Base-by-base conservation (phyloP, 257 asterid species). In the Penstemon davidsonii region DNA sequence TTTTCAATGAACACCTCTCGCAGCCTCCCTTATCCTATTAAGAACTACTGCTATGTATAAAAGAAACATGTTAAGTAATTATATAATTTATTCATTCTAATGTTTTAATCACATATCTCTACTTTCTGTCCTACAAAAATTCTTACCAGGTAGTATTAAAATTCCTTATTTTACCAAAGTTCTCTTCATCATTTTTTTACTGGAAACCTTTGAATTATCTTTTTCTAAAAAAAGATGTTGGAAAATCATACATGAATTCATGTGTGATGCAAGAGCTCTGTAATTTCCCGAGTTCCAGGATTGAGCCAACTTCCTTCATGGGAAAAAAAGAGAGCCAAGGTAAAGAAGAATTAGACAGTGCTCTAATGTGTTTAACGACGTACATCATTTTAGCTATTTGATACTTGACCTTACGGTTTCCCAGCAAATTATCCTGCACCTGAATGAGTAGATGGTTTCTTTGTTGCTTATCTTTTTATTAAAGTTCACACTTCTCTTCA, bases 401-500 rank as follows among this genome's bases (percentile, higher is more conserved):
- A 60, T 54, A 11, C 67, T 38, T 49, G 45, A 58, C 44, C 53
- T 15, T 19, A 51, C 12, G 9, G 18, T 40, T 59, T 64, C 37
- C 55, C 42, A 38, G 60, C 19, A 12, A 46, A 6, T 56, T 45
- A 51, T 49, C 10, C 58, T 57, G 61, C 59, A 19, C 39, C 41
- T 70, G 58, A 50, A 49, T 60, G 36, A 61, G 59, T 37, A 53
- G 67, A 45, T 57, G 52, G 18, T 25, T 42, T 56, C 47, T 40
- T 68, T 43, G 59, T 76, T 71, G 58, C 47, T 62, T 66, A 18
- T 66, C 9, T 51, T 8, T 62, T 60, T 55, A 49, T 36, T 77
- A 15, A 49, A 38, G 61, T 19, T 66, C 60, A 53, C 33, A 39
- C 13, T 67, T 72, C 41, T 71, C 43, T 53, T 64, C 82, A 84